phyloP scores from a whole-genome alignment of 345 rosid species.

The Hevea brasiliensis region DNA sequence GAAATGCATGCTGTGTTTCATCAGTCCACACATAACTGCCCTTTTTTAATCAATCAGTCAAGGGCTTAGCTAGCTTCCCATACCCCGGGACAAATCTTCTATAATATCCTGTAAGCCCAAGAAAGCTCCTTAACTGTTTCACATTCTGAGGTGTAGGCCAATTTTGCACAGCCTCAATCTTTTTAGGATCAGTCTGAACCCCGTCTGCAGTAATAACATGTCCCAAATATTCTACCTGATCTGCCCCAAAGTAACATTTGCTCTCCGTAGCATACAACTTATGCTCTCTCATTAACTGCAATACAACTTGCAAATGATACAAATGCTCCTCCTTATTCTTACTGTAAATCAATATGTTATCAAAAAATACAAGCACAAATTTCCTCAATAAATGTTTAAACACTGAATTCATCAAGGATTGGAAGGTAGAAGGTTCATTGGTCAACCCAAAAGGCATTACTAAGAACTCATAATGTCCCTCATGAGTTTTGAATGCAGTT shows the following conservation, averaged over 20 bases:
- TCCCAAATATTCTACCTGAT: background rate
- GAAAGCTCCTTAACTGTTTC: background rate
- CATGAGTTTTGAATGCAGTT: background rate
- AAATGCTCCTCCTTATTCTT: no score
- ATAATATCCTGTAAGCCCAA: background rate
- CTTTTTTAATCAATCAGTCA: background rate
- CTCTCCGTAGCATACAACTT: background rate
- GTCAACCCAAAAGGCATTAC: no score
- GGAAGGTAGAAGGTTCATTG: background rate
- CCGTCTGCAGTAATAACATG: background rate
- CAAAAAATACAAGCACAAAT: background rate
- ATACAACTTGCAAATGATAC: background rate
- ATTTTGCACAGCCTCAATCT: background rate
- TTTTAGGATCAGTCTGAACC: background rate
- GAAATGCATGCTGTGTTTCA: background rate
- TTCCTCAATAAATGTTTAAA: background rate
- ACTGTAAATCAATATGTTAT: background rate
- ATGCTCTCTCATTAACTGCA: background rate
- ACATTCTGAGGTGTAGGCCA: background rate
- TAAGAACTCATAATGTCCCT: background rate
- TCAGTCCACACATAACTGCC: background rate
- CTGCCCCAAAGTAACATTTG: background rate
- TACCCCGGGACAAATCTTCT: background rate
- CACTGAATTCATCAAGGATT: background rate
- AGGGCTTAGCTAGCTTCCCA: background rate